These are phyloP conservation scores for Saprolegnia diclina DNA, from an alignment of 352 stramenopile genomes.

Conservation along the genomic window DNA sequence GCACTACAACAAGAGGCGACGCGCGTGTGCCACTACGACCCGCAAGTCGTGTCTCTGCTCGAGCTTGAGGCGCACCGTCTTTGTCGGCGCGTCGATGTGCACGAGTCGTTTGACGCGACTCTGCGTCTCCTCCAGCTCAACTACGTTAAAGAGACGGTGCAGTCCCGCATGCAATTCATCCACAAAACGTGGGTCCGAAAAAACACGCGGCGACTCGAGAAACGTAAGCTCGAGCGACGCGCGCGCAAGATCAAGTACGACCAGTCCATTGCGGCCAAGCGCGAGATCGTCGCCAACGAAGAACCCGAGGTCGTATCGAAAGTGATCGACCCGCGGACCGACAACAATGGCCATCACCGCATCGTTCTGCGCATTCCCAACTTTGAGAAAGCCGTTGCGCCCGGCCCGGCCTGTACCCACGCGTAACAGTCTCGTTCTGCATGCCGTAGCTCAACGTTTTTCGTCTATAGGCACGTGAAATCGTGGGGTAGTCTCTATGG, in stretches of 20 bases:
- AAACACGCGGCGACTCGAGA: constrained; percentile 41
- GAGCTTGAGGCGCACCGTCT: constrained; percentile 59
- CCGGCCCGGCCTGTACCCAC: constrained; percentile 6
- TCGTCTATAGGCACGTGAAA: constrained; percentile 52
- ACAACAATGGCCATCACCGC: constrained; percentile 25
- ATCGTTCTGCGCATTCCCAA: constrained; percentile 45
- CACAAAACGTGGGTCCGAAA: constrained; percentile 72
- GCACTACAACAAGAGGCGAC: constrained; percentile 4
- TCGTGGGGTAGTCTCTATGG: constrained; percentile 62
- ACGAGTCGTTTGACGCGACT: constrained; percentile 25
- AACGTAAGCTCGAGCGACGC: constrained; percentile 39
- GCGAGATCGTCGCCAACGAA: constrained; percentile 4
- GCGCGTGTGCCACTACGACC: constrained; percentile 47
- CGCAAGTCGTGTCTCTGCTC: constrained; percentile 52
- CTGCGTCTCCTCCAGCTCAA: constrained; percentile 42
- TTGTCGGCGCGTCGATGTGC: constrained; percentile 21
- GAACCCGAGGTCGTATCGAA: too few relatives aligned
- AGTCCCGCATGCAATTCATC: constrained; percentile 47
- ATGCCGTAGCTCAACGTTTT: neutral
- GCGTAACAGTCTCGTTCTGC: neutral
- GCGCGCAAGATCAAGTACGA: constrained; percentile 54
- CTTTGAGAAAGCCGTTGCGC: constrained; percentile 40
- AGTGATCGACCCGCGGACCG: neutral
- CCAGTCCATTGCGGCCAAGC: constrained; percentile 35
- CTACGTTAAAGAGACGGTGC: constrained; percentile 50